Percentiles rank a stretch among this genome's conserved stretches.
Conservation (phyloP, 1,139 yeast genomes). For the Kodamaea alishanica region DNA sequence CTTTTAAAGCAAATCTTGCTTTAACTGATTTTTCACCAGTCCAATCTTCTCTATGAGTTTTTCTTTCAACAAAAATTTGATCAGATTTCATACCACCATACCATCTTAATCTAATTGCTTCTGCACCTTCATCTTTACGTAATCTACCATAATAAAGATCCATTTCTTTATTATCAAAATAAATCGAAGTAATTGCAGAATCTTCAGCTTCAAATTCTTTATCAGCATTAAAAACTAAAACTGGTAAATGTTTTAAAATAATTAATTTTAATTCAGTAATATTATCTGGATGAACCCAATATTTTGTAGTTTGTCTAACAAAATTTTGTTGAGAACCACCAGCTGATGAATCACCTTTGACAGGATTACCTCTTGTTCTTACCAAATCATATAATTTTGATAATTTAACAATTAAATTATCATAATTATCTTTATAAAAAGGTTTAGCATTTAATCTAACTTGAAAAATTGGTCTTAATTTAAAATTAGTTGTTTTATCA, state of each 20-base stretch:
- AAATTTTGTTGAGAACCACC: constrained; percentile 98
- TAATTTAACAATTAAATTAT: constrained; percentile 78
- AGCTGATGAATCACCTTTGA: constrained; percentile 89
- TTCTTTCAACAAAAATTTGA: constrained; percentile 91
- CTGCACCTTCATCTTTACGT: constrained; percentile 97
- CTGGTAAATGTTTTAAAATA: constrained; percentile 91
- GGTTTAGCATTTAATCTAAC: constrained; percentile 91
- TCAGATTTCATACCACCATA: constrained; percentile 96
- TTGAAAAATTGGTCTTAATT: constrained; percentile 85
- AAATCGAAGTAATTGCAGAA: constrained; percentile 93
- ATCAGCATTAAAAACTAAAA: constrained; percentile 89
- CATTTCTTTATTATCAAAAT: constrained; percentile 83
- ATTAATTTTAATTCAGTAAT: constrained; percentile 95
- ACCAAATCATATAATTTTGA: constrained; percentile 89
- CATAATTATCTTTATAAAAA: constrained; percentile 92
- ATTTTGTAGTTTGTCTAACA: constrained; percentile 96
- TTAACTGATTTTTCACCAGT: constrained; percentile 98
- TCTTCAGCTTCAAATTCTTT: constrained; percentile 94
- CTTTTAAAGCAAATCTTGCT: constrained; percentile 91
- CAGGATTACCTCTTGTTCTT: constrained; percentile 93
- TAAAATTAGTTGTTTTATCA: constrained; percentile 83
- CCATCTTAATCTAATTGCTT: constrained; percentile 97
- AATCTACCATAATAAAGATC: constrained; percentile 92
- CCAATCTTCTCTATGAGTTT: constrained; percentile 99
- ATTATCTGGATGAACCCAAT: constrained; percentile 99